Conservation (phyloP, 1,284 basidiomycete species). For the Veloboletus limbatus region DNA sequence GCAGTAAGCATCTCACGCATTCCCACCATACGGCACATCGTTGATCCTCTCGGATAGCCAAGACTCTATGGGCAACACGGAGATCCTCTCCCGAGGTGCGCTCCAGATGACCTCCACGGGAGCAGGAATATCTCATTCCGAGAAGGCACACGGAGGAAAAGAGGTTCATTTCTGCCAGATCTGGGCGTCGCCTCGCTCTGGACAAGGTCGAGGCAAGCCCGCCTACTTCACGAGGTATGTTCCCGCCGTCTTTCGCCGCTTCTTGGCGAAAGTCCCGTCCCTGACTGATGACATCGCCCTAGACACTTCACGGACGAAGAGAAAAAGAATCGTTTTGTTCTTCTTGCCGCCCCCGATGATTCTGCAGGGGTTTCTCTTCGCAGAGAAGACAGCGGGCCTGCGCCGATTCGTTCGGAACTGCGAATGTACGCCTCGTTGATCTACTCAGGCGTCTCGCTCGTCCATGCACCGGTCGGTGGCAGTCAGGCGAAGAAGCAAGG, state of each 20-base stretch:
- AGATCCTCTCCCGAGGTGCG: slow-evolving; percentile 84
- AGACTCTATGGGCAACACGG: slow-evolving; percentile 88
- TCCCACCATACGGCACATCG: neutral
- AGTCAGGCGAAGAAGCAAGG: slow-evolving; percentile 42
- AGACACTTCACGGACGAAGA: slow-evolving; percentile 80
- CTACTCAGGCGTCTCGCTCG: slow-evolving; percentile 49
- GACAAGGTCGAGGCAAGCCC: slow-evolving; percentile 51
- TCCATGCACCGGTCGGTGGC: slow-evolving; percentile 46
- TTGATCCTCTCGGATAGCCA: slow-evolving; percentile 43
- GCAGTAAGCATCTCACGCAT: slow-evolving; percentile 49
- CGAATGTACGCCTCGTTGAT: slow-evolving; percentile 68
- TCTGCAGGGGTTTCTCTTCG: slow-evolving; percentile 52
- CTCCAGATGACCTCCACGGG: slow-evolving; percentile 90
- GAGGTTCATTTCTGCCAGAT: slow-evolving; percentile 86
- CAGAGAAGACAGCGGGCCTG: slow-evolving; percentile 69
- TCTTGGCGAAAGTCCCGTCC: neutral
- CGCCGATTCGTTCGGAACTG: slow-evolving; percentile 66
- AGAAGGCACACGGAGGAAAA: slow-evolving; percentile 57
- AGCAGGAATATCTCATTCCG: slow-evolving; percentile 84
- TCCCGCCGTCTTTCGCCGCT: neutral
- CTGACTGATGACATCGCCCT: neutral
- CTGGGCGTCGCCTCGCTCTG: slow-evolving; percentile 70
- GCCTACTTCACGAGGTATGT: slow-evolving; percentile 74
- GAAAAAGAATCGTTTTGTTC: slow-evolving; percentile 68
- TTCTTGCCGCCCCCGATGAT: slow-evolving; percentile 69